phyloP scores from a whole-genome alignment of 208 protist genomes.

The Leishmania lainsoni region DNA sequence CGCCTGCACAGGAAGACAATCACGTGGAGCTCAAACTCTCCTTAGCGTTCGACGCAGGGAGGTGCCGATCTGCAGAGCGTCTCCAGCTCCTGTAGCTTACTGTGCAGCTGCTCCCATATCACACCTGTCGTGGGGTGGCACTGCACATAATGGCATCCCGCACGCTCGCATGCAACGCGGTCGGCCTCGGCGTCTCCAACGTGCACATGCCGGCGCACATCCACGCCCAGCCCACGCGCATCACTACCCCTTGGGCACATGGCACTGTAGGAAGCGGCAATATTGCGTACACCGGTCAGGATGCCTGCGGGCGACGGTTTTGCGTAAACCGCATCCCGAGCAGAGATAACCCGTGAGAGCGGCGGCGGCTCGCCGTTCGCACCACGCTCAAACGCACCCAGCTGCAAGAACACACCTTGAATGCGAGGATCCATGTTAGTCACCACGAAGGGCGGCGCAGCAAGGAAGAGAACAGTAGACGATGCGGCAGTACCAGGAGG shows the following conservation, averaged over 20 bases:
- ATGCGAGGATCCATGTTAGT: constrained; percentile 55
- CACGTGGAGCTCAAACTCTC: neutral
- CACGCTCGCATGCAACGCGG: constrained; percentile 41
- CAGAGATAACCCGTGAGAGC: constrained; percentile 45
- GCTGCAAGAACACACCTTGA: constrained; percentile 31
- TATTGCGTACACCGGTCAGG: constrained; percentile 22
- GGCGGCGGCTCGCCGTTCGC: constrained; percentile 28
- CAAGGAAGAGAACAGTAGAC: constrained; percentile 25
- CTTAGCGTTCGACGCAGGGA: neutral
- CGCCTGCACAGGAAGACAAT: neutral
- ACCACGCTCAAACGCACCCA: constrained; percentile 27
- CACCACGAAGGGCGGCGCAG: constrained; percentile 44
- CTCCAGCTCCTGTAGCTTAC: constrained; percentile 32
- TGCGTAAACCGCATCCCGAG: constrained; percentile 42
- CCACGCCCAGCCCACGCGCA: neutral
- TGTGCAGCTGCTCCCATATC: constrained; percentile 50
- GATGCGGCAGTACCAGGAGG: neutral
- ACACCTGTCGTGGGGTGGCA: constrained; percentile 47
- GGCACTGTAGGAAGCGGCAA: constrained; percentile 12
- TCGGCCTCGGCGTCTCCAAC: constrained; percentile 70
- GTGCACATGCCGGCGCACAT: constrained; percentile 52
- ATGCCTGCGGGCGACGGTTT: constrained; percentile 75
- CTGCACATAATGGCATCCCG: constrained; percentile 52
- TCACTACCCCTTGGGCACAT: constrained; percentile 3
- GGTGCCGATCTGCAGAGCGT: neutral